Base-by-base conservation (phyloP, 768 basidiomycete species). In the Mycena pura region DNA sequence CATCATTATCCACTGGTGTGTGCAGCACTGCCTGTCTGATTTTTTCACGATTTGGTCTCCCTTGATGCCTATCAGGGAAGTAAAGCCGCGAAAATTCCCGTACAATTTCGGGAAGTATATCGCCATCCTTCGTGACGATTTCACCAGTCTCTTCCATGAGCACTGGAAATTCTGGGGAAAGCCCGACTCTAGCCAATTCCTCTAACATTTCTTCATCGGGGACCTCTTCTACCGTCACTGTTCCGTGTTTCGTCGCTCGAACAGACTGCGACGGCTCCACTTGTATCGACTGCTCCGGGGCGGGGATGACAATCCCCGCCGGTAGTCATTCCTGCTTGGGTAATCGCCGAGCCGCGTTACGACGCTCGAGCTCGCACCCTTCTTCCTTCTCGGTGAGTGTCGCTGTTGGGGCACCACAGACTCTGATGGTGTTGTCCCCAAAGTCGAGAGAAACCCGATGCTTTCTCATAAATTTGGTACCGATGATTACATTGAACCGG, bases 401-500 rank as follows among this genome's bases (percentile, higher is more conserved):
- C 24, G 54, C 53, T n/a, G 40, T 21, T 19, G 3, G 25, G 17
- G 25, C 10, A 2, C 67, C 69, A 27, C 60, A 49, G 0, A 69
- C 27, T 5, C 21, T 2, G 13, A 75, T 50, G 14, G 44, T 19
- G 14, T 68, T 51, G 1, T 34, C 50, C 2, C 50, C 59, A 34
- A 77, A 74, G 51, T 76, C 70, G 2, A 77, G 60, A 1, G 60
- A 19, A 0, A 73, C 69, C 7, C 58, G 51, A 40, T 74, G 61
- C 25, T 57, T 46, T 0, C 49, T 48, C 66, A 78, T 73, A 44
- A 75, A 79, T 2, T 73, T 73, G 3, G 69, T 75, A 0, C 78
- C 75, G 2, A 80, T 63, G 1, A 80, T 71, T 45, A 70, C 61
- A 31, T 78, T 73, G 56, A 78, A 80, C 3, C 60, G 57, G 46